Percentiles rank a stretch among this genome's conserved stretches.
Evolutionary conservation across 495 filamentous ascomycete species (phyloP).

Genomic region (Penicillium flavigenum): DNA sequence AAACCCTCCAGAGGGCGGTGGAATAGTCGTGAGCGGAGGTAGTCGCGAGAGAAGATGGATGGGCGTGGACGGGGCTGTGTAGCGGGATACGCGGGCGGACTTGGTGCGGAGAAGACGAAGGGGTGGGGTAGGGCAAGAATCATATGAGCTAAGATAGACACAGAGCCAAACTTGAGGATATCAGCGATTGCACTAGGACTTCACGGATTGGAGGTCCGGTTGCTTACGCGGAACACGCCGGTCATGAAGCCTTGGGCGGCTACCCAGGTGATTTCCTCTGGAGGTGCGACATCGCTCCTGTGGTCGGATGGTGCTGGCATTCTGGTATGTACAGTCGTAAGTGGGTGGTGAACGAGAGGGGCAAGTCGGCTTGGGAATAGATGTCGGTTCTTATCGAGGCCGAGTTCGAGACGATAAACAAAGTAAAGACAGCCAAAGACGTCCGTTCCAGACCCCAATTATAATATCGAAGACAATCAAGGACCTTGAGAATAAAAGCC

Average conservation of each 20-base stretch:
- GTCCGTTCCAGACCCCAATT: background rate
- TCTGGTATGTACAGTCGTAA: conserved; percentile 2
- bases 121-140: conserved; percentile 48
- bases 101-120: conserved; percentile 39
- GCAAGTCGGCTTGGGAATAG: background rate
- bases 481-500: background rate
- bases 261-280: conserved; percentile 42
- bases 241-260: conserved; percentile 46
- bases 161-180: conserved; percentile 43
- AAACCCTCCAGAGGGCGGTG: conserved; percentile 47
- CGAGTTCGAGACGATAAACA: conserved; percentile 10
- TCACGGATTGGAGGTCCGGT: background rate
- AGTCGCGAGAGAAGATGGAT: conserved; percentile 39
- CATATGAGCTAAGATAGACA: conserved; percentile 51
- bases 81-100: conserved; percentile 21
- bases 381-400: conserved; percentile 9
- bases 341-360: background rate
- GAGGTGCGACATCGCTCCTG: conserved; percentile 40
- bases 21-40: conserved; percentile 40
- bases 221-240: conserved; percentile 47
- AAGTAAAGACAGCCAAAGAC: background rate
- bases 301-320: conserved; percentile 47
- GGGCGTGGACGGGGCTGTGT: conserved; percentile 25
- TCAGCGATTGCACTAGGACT: background rate
- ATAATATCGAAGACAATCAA: background rate